Percentiles rank a stretch among this genome's conserved stretches.
Evolutionary conservation across 2,329 filamentous ascomycete genomes (phyloP).

Genomic region (Paecilomyces dactylethromorphus): DNA sequence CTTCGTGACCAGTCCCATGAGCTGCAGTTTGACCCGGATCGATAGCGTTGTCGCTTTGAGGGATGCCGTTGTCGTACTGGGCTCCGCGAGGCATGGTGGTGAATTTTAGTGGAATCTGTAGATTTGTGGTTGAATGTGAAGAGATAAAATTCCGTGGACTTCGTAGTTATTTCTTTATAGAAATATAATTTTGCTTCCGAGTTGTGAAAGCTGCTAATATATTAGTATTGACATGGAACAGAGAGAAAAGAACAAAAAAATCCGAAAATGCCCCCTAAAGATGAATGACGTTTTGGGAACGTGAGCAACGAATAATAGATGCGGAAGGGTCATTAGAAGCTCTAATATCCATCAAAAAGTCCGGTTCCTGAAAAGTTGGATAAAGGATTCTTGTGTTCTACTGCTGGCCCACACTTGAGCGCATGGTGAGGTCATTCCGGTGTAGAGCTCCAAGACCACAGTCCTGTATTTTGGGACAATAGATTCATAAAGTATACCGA

Average conservation of each 20-base stretch:
- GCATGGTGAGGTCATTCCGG: not conserved
- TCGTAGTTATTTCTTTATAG: not conserved
- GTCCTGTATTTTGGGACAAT: too few relatives aligned
- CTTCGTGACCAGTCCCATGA: conserved; percentile 27
- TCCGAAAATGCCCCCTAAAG: not conserved
- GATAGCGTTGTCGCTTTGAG: conserved; percentile 34
- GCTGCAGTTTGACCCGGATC: conserved; percentile 24
- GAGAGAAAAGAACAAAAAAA: not conserved
- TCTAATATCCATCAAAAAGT: not conserved
- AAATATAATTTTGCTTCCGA: not conserved
- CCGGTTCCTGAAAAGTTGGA: not conserved
- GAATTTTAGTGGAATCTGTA: not conserved
- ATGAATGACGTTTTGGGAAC: not conserved
- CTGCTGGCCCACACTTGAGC: not conserved
- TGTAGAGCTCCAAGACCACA: not conserved
- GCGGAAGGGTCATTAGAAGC: not conserved
- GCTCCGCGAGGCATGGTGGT: conserved; percentile 35
- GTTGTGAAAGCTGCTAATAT: not conserved
- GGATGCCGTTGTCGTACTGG: conserved; percentile 31
- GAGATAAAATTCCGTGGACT: not conserved
- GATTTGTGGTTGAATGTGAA: not conserved
- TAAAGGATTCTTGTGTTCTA: not conserved
- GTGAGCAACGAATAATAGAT: not conserved
- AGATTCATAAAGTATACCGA: not conserved
- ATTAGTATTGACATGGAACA: not conserved